phyloP scores from a whole-genome alignment of 2,329 filamentous ascomycete species.

The Cladosporium cucumerinum region DNA sequence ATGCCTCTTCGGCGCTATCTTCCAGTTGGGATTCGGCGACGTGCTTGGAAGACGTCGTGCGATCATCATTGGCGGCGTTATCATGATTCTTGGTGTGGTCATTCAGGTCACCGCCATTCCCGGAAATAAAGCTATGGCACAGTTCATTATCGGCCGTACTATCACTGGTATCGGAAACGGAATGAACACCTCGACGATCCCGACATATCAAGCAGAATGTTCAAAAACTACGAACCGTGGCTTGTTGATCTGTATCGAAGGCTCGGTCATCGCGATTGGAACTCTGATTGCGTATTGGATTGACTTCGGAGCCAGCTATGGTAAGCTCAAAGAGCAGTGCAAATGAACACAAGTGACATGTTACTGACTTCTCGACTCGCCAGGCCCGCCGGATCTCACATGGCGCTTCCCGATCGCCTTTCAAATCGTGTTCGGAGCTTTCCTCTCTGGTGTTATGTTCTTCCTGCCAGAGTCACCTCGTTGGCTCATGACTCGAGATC shows the following conservation, averaged over 20 bases:
- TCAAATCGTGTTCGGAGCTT: slow-evolving; percentile 12
- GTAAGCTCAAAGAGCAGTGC: slow-evolving; percentile 17
- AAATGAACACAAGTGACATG: background rate
- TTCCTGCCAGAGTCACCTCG: slow-evolving; percentile 19
- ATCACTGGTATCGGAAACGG: slow-evolving; percentile 50
- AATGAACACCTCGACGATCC: slow-evolving; percentile 50
- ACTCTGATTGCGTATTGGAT: slow-evolving; percentile 51
- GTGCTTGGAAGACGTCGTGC: background rate
- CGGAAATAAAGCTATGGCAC: slow-evolving; percentile 40
- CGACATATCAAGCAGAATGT: slow-evolving; percentile 49
- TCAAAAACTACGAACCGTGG: slow-evolving; percentile 48
- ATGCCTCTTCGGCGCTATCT: slow-evolving; percentile 12
- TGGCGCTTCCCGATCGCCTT: slow-evolving; percentile 16
- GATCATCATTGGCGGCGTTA: slow-evolving; percentile 23
- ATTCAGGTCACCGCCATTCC: slow-evolving; percentile 46
- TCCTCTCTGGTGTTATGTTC: slow-evolving; percentile 14
- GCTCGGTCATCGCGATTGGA: background rate
- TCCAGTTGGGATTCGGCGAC: slow-evolving; percentile 9
- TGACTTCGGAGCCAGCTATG: slow-evolving; percentile 39
- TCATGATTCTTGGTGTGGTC: slow-evolving; percentile 48
- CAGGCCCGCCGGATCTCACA: slow-evolving; percentile 38
- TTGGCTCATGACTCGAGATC: slow-evolving; percentile 17
- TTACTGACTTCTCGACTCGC: background rate
- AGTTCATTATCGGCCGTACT: slow-evolving; percentile 48
- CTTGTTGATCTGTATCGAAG: slow-evolving; percentile 32